These are phyloP conservation scores for Endocalyx cinctus DNA, from an alignment of 2,329 filamentous ascomycete genomes.

Conservation along the genomic window DNA sequence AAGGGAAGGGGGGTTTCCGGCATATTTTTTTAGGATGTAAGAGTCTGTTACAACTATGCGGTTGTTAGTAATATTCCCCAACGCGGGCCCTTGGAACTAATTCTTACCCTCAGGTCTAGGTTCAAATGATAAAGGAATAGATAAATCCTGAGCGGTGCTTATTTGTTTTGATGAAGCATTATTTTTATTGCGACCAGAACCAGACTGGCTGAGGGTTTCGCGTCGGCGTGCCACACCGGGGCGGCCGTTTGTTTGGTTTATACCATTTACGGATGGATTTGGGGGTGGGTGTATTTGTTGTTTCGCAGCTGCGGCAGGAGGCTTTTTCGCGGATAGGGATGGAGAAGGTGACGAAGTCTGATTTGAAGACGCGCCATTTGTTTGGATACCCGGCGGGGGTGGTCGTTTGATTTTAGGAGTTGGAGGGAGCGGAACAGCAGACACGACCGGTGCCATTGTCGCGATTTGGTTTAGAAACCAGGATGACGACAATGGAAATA, in stretches of 20 bases:
- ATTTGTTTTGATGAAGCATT: too few species aligned
- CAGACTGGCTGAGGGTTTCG: constrained; percentile 46
- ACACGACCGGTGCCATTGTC: constrained; percentile 53
- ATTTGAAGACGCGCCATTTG: constrained; percentile 55
- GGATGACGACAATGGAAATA: background rate
- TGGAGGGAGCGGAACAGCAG: constrained; percentile 30
- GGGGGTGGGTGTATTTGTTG: constrained; percentile 39
- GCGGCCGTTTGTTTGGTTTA: constrained; percentile 42
- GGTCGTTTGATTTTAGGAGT: constrained; percentile 65
- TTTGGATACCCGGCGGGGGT: constrained; percentile 60
- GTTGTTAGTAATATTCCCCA: constrained; percentile 11
- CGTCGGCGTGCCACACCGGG: constrained; percentile 53
- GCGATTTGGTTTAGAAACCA: constrained; percentile 13
- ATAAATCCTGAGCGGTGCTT: constrained; percentile 41
- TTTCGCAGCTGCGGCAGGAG: constrained; percentile 44
- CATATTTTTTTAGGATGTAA: constrained; percentile 81
- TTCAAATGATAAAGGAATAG: constrained; percentile 32
- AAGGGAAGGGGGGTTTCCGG: constrained; percentile 71
- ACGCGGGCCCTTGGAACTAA: background rate
- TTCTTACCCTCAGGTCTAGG: constrained; percentile 50
- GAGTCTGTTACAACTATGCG: constrained; percentile 62
- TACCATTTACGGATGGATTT: constrained; percentile 33
- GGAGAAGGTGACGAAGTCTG: constrained; percentile 58
- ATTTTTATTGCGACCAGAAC: too few species aligned
- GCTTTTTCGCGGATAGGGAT: constrained; percentile 50